Conservation (phyloP, 2,329 filamentous ascomycete genomes). For the Cladosporium halotolerans region DNA sequence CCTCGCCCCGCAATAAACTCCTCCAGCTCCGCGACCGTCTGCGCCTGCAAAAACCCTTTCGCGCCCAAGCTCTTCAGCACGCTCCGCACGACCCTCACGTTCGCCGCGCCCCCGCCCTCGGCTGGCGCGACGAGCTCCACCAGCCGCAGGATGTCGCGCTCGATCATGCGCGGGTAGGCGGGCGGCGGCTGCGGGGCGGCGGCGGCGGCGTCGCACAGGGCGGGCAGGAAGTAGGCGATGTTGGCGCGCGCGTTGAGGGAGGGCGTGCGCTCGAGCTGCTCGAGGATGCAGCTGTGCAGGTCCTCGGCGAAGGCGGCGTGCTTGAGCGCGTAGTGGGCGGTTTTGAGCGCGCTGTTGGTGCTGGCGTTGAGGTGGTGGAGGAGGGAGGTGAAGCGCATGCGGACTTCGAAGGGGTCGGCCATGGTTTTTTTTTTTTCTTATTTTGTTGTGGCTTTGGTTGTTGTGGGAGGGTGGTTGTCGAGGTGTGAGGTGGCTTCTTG, state of each 20-base stretch:
- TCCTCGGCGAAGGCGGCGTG: conserved; percentile 95
- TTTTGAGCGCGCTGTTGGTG: conserved; percentile 81
- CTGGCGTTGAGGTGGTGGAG: conserved; percentile 88
- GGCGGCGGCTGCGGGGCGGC: conserved; percentile 59
- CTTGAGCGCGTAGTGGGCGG: conserved; percentile 89
- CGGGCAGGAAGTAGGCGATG: conserved; percentile 98
- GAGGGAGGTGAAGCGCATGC: conserved; percentile 89
- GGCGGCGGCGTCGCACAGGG: conserved; percentile 79
- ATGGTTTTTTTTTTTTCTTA: conserved; percentile 33
- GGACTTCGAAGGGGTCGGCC: conserved; percentile 93
- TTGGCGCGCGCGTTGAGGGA: conserved; percentile 97
- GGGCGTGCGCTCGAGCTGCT: conserved; percentile 77
- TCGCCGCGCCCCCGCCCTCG: conserved; percentile 81
- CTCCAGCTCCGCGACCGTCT: conserved; percentile 74
- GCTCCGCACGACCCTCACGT: conserved; percentile 77
- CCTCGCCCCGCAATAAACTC: conserved; percentile 77
- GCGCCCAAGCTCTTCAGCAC: conserved; percentile 51
- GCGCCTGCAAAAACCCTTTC: conserved; percentile 66
- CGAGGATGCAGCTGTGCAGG: conserved; percentile 91
- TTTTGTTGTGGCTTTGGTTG: neutral
- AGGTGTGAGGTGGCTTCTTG: neutral
- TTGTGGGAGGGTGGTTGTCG: neutral
- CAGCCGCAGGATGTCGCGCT: conserved; percentile 83
- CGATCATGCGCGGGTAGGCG: conserved; percentile 89
- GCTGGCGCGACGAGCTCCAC: conserved; percentile 88